Conservation (phyloP, 192 early-diverging fungal genomes). For the Allomyces macrogynus region DNA sequence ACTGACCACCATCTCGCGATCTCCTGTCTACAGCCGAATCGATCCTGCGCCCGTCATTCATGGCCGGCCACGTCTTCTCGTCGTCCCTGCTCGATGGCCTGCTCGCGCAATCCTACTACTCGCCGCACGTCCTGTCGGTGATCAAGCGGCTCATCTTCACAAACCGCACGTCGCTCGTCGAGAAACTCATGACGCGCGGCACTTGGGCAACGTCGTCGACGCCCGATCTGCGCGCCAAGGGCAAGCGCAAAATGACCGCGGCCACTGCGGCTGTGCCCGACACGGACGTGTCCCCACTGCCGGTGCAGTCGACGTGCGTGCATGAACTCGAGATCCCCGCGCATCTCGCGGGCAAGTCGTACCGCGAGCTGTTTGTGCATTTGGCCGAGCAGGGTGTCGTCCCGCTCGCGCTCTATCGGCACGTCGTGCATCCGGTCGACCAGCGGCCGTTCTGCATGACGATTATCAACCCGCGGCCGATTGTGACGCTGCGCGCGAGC, state of each 20-base stretch:
- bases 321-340: slow-evolving; percentile 24
- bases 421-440: slow-evolving; percentile 20
- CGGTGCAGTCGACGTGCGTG: slow-evolving; percentile 18
- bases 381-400: slow-evolving; percentile 26
- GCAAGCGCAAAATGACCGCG: slow-evolving; percentile 7
- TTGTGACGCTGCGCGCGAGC: slow-evolving; percentile 23
- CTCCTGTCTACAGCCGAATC: slow-evolving; percentile 21
- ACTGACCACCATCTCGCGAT: no score
- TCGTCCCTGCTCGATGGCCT: slow-evolving; percentile 49
- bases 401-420: slow-evolving; percentile 43
- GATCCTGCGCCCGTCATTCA: slow-evolving; percentile 42
- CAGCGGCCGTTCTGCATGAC: slow-evolving; percentile 26
- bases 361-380: slow-evolving; percentile 23
- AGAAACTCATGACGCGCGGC: neutral
- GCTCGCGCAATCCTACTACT: slow-evolving; percentile 51
- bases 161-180: slow-evolving; percentile 8
- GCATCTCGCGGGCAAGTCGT: slow-evolving; percentile 18
- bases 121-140: slow-evolving; percentile 33
- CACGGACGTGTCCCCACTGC: slow-evolving; percentile 5
- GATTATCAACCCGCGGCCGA: slow-evolving; percentile 30
- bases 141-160: slow-evolving; percentile 35
- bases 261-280: slow-evolving; percentile 1
- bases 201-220: neutral
- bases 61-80: slow-evolving; percentile 49
- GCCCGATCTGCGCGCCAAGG: slow-evolving; percentile 10